Conservation (phyloP, 371 early-diverging fungal genomes). For the Circinella minor region DNA sequence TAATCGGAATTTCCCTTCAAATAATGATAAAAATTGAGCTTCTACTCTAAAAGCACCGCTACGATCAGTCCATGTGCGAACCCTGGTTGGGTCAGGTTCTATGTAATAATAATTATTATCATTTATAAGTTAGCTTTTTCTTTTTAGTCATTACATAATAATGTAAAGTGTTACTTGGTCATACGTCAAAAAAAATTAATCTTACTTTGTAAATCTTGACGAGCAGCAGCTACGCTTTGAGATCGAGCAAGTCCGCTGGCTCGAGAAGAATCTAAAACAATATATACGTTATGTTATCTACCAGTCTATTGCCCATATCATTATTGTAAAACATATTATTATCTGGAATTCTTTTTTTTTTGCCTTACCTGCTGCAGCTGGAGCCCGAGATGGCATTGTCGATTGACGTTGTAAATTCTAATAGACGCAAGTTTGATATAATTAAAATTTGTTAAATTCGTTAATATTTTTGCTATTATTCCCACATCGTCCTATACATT, state of each 20-base stretch:
- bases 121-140: background rate
- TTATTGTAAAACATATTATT: too few species aligned
- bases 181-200: background rate
- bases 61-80: conserved; percentile 91
- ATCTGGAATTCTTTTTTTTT: background rate
- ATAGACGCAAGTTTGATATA: too few species aligned
- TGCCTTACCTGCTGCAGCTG: conserved; percentile 8
- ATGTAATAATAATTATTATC: background rate
- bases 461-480: too few species aligned
- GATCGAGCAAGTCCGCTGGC: conserved; percentile 14
- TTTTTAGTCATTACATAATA: too few species aligned
- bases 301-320: too few species aligned
- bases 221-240: conserved; percentile 14
- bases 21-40: conserved; percentile 79
- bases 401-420: conserved; percentile 12
- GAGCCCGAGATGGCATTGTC: conserved; percentile 9
- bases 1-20: conserved; percentile 85
- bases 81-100: conserved; percentile 57
- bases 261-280: background rate
- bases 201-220: conserved; percentile 20
- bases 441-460: too few species aligned
- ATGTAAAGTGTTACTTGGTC: too few species aligned
- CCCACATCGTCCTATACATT: too few species aligned
- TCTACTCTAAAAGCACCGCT: conserved; percentile 91
- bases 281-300: too few species aligned